Base-by-base conservation (phyloP, 2,329 filamentous ascomycete genomes). In the Botrytis pseudocinerea region DNA sequence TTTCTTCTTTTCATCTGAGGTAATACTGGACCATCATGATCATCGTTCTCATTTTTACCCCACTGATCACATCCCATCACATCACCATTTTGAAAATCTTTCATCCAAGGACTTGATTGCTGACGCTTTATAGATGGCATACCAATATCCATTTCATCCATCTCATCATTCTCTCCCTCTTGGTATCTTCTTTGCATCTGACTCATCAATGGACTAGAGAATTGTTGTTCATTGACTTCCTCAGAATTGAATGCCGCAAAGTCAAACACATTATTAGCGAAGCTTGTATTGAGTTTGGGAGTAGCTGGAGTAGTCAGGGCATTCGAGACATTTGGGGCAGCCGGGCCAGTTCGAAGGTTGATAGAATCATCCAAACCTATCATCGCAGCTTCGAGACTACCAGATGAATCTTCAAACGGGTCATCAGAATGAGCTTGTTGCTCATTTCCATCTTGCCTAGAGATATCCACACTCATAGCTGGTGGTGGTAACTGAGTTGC, bases 301-400 rank as follows among this genome's bases (percentile, higher is more conserved):
- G 72, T 74, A 32, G 72, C 22, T 1, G 68, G n/a, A 16, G 48
- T 25, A 54, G 48, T n/a, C 1, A 12, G 12, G n/a, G 51, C 2
- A 54, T 51, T 51, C 12, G 48, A 1, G 12, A 25, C 14, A 57
- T 51, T 51, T 2, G 48, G 5, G 12, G 48, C 14, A 57, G 7
- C n/a, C 0, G 16, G 14, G 6, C 14, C 14, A 28, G 51, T 28
- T 71, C 46, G 68, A 51, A 61, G 61, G 14, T 74, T 64, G 35
- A 74, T 71, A 42, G 78, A 72, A 61, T 80, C 77, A 35, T 73
- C 72, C 32, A 79, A 61, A 12, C 76, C 78, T 57, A 78, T 69
- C 74, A 81, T 78, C 42, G 68, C 75, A 22, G 75, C 76, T 74
- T 80, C 79, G 54, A 77, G 69, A 32, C 76, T 78, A 25, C 70